Evolutionary conservation across 805 yeast genomes (phyloP), one percentile per base, ranked within the genome.

Genomic region (Cyberlindnera amylophila): DNA sequence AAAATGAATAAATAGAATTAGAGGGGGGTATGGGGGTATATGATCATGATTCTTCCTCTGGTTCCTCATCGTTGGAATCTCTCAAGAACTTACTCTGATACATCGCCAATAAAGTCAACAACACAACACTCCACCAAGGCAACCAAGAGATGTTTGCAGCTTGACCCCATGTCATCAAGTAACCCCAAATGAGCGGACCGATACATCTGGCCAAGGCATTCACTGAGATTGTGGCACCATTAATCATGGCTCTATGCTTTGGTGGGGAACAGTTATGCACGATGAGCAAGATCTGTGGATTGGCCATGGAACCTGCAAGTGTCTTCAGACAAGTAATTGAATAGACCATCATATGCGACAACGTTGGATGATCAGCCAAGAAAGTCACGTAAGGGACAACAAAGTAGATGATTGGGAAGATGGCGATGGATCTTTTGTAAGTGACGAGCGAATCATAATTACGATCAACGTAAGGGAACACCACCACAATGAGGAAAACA

Each of bases 151-250:
- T 52, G 11, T 57, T 36, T 26, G 50, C 49, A 21, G 49, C 46
- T 39, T 65, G 62, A 6, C 67, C 64, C 57, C 60, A 59, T 3
- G 71, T 55, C 69, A 69, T 66, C 23, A 69, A 36, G 41, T 49
- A 62, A 4, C 85, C 85, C 80, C 82, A 78, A 1, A 65, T 26
- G 7, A 78, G 55, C 0, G 86, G 86, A 3, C 79, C 85, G 1
- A 72, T 34, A 40, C 74, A 78, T 49, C 86, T 62, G 1, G 84
- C 81, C 28, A 74, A 58, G 1, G 86, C 71, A 15, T 74, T 61
- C 30, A 72, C 65, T 32, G 79, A 71, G 57, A 79, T 69, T 3
- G 80, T 67, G 14, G 77, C 68, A 12, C 82, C 81, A 54, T 81
- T 81, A 42, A 81, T 70, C 51, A 75, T 70, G 2, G 82, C 83